These are phyloP conservation scores for Xylariomycetidae sp. DNA, from an alignment of 2,329 filamentous ascomycete genomes.

Conservation along the genomic window DNA sequence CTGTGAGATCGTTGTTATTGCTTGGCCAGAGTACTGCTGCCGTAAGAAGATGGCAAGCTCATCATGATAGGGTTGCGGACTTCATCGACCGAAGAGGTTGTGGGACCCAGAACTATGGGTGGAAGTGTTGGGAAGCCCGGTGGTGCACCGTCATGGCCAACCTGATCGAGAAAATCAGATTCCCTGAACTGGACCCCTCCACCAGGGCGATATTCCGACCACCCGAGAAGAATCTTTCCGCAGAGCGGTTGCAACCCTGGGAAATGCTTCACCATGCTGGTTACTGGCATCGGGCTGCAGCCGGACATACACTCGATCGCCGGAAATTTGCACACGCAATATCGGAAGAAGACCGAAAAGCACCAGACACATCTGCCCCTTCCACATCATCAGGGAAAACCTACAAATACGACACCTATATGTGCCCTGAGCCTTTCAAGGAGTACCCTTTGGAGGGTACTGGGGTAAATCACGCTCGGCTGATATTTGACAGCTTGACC, in stretches of 20 bases:
- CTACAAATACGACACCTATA: constrained; percentile 59
- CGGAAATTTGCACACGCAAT: constrained; percentile 49
- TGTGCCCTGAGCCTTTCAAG: constrained; percentile 58
- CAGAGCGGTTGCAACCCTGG: constrained; percentile 56
- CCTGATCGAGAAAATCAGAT: constrained; percentile 47
- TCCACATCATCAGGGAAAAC: constrained; percentile 42
- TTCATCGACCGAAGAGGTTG: constrained; percentile 78
- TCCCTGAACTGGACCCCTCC: constrained; percentile 42
- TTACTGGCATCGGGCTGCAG: constrained; percentile 60
- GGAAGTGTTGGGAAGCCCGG: constrained; percentile 86
- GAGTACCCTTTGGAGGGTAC: constrained; percentile 47
- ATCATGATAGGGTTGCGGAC: constrained; percentile 67
- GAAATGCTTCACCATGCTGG: constrained; percentile 60
- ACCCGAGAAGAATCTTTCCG: constrained; percentile 52
- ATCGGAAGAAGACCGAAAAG: constrained; percentile 51
- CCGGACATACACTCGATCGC: constrained; percentile 49
- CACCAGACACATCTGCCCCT: constrained; percentile 42
- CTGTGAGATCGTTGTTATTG: constrained; percentile 78
- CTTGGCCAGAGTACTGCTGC: constrained; percentile 72
- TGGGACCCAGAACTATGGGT: constrained; percentile 84
- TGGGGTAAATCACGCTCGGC: constrained; percentile 48
- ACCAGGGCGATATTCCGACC: constrained; percentile 42
- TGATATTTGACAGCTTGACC: constrained; percentile 48
- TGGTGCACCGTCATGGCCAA: constrained; percentile 60
- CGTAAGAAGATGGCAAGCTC: constrained; percentile 72